A percentile compares a stretch with the other conserved stretches of the same genome.
These are phyloP conservation scores for Gossypium sturtianum DNA, from an alignment of 345 rosid genomes.

Conservation along the genomic window DNA sequence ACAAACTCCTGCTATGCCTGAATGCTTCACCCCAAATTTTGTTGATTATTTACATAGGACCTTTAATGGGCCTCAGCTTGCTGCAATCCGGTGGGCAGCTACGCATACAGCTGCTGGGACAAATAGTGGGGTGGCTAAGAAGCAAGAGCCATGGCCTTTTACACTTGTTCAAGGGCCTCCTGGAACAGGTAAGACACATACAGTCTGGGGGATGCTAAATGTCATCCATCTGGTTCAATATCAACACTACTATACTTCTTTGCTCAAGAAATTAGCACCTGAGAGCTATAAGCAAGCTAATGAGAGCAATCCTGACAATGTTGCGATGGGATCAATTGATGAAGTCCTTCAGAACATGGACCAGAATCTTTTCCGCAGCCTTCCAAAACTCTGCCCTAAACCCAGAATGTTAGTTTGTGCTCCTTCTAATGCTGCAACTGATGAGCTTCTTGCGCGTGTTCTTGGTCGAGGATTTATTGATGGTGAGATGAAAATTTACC, in stretches of 20 bases:
- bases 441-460: constrained; percentile 93
- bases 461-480: constrained; percentile 98
- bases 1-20: constrained; percentile 88
- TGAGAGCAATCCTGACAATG: constrained; percentile 62
- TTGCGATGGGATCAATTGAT: constrained; percentile 80
- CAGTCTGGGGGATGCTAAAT: constrained; percentile 99
- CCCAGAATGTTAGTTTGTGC: constrained; percentile 99
- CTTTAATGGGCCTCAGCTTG: constrained; percentile 89
- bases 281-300: constrained; percentile 86
- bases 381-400: constrained; percentile 92
- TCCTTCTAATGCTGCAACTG: constrained; percentile 99
- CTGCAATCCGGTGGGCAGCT: constrained; percentile 98
- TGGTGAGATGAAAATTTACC: constrained; percentile 96
- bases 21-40: constrained; percentile 88
- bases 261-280: constrained; percentile 93
- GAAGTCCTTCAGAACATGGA: constrained; percentile 99
- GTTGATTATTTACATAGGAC: constrained; percentile 68
- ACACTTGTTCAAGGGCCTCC: constrained; percentile 99
- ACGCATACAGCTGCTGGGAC: constrained; percentile 99
- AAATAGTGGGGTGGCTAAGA: constrained; percentile 69
- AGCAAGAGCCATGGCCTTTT: constrained; percentile 98
- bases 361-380: constrained; percentile 83
- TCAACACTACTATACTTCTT: constrained; percentile 91
- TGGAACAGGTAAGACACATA: constrained; percentile 98
- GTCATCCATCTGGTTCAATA: constrained; percentile 98